phyloP scores from a whole-genome alignment of 2,329 filamentous ascomycete species.

The Myriosclerotinia curreyana region DNA sequence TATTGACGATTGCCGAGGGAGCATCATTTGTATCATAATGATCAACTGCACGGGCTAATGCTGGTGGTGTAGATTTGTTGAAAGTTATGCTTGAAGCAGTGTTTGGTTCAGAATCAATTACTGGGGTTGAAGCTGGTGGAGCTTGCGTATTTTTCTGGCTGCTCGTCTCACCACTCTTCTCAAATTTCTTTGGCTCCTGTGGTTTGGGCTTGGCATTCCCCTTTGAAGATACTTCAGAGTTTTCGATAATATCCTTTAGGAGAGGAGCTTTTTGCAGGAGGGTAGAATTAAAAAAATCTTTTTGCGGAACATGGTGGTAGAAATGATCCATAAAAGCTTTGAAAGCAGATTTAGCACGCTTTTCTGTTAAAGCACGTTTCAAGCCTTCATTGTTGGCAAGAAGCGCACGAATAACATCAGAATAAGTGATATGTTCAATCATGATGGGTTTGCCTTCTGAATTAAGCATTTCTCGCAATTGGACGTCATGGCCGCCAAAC shows the following conservation, averaged over 20 bases:
- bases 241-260: background rate
- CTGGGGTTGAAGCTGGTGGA: background rate
- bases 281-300: background rate
- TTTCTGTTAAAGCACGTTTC: constrained; percentile 5
- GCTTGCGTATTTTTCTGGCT: background rate
- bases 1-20: background rate
- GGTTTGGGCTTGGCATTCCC: background rate
- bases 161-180: background rate
- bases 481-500: background rate
- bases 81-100: background rate
- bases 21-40: constrained; percentile 1
- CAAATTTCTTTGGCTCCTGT: background rate
- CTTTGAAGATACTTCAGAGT: background rate
- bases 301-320: constrained; percentile 18
- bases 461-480: constrained; percentile 6
- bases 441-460: constrained; percentile 21
- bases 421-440: constrained; percentile 19
- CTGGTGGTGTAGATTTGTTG: background rate
- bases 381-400: constrained; percentile 19
- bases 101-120: background rate
- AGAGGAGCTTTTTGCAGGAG: background rate
- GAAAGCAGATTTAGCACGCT: constrained; percentile 20
- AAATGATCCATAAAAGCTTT: constrained; percentile 17
- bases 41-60: constrained; percentile 3
- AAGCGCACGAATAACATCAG: constrained; percentile 18